phyloP scores from a whole-genome alignment of 345 rosid genomes.

The Hevea brasiliensis region DNA sequence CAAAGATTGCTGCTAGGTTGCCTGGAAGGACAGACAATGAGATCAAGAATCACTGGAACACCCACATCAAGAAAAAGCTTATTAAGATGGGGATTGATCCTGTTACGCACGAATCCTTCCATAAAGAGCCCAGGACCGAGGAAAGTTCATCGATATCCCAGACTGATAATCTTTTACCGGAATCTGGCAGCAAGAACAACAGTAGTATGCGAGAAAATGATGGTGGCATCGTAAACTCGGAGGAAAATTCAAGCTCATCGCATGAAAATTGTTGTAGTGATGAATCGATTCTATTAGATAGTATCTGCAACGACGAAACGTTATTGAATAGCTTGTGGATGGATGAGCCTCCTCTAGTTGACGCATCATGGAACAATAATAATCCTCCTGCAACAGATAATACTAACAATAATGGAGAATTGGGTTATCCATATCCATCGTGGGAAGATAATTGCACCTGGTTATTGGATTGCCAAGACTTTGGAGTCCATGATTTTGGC shows the following conservation, averaged over 20 bases:
- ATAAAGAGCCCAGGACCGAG: slow-evolving; percentile 28
- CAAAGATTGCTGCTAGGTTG: slow-evolving; percentile 85
- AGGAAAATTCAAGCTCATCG: slow-evolving; percentile 39
- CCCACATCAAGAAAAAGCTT: slow-evolving; percentile 95
- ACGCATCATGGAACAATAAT: slow-evolving; percentile 33
- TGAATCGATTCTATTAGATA: slow-evolving; percentile 38
- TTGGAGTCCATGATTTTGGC: slow-evolving; percentile 82
- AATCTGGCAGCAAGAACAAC: slow-evolving; percentile 9
- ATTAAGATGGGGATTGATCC: slow-evolving; percentile 97
- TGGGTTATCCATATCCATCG: slow-evolving; percentile 31
- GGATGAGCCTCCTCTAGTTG: slow-evolving; percentile 50
- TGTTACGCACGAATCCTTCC: slow-evolving; percentile 69
- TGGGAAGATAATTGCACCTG: slow-evolving; percentile 57
- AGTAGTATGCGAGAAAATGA: slow-evolving; percentile 19
- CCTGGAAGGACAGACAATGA: slow-evolving; percentile 98
- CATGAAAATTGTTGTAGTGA: slow-evolving; percentile 31
- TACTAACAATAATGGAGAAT: background rate
- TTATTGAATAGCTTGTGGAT: slow-evolving; percentile 67
- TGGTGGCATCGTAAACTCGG: slow-evolving; percentile 14
- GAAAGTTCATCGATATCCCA: slow-evolving; percentile 17
- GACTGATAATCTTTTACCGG: slow-evolving; percentile 16
- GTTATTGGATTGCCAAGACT: slow-evolving; percentile 78
- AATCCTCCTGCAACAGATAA: too few species aligned
- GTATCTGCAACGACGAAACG: slow-evolving; percentile 50
- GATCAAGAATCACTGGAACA: slow-evolving; percentile 97